Evolutionary conservation across 345 rosid species (phyloP).

Genomic region (Eucalyptus tenuipes): DNA sequence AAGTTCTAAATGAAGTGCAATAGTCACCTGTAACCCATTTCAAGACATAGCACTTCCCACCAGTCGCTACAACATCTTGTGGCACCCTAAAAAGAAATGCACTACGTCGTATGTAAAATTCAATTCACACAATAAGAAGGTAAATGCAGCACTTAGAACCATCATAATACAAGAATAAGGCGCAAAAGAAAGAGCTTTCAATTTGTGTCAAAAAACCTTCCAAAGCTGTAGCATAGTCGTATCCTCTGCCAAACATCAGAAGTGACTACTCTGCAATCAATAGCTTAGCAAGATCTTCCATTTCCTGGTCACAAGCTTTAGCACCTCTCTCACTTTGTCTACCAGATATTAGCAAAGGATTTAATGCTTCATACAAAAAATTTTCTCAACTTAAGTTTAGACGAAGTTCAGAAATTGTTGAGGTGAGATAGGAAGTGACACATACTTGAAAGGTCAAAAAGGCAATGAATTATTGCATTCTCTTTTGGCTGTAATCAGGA

Average conservation of each 20-base stretch:
- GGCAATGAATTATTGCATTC: conserved; percentile 48
- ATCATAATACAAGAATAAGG: not conserved
- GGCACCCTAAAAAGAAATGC: conserved; percentile 57
- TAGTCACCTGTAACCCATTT: conserved; percentile 81
- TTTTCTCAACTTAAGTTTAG: not conserved
- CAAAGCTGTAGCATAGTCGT: conserved; percentile 86
- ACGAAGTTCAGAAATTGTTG: not conserved
- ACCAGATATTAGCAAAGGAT: not conserved
- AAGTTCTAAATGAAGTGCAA: not conserved
- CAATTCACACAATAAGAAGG: not conserved
- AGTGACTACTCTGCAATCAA: conserved; percentile 88
- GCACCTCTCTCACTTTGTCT: conserved; percentile 80
- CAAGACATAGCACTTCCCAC: conserved; percentile 75
- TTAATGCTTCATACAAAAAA: not conserved
- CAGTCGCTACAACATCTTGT: conserved; percentile 89
- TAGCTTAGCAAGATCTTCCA: conserved; percentile 70
- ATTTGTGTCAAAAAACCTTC: not conserved
- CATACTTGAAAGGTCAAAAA: conserved; percentile 72
- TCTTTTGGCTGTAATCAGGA: too few relatives aligned
- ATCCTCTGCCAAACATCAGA: conserved; percentile 92
- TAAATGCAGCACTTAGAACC: not conserved
- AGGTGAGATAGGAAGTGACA: not conserved
- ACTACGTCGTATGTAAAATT: not conserved
- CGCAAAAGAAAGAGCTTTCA: not conserved
- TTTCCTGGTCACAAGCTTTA: conserved; percentile 78